These are phyloP conservation scores for Rhodosporidiobolus sp. DNA, from an alignment of 768 basidiomycete genomes.

Conservation along the genomic window DNA sequence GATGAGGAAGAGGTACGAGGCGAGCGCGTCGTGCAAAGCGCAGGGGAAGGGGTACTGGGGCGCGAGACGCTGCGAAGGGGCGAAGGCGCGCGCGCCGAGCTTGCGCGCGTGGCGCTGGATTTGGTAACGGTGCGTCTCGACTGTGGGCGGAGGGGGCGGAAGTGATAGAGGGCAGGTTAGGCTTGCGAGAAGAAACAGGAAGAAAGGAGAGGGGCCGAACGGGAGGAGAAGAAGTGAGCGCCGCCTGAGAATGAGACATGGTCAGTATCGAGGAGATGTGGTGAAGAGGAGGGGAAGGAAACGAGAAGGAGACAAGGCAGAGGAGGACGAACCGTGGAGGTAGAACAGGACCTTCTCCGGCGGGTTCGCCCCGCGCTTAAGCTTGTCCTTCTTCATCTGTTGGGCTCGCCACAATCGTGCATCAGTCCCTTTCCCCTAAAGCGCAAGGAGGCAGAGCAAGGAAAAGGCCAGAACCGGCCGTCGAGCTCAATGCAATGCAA, in stretches of 20 bases:
- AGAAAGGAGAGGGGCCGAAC: background rate
- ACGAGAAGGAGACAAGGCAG: background rate
- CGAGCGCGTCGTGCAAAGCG: slow-evolving; percentile 72
- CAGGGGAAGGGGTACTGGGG: slow-evolving; percentile 94
- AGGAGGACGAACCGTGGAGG: slow-evolving; percentile 46
- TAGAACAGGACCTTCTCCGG: slow-evolving; percentile 48
- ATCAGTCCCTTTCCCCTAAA: background rate
- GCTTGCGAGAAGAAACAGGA: background rate
- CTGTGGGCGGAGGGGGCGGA: background rate
- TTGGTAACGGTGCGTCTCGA: slow-evolving; percentile 51
- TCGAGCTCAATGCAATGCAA: background rate
- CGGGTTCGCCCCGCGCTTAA: slow-evolving; percentile 34
- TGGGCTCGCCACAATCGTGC: fast-evolving
- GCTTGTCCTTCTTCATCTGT: slow-evolving; percentile 50
- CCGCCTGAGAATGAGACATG: slow-evolving; percentile 43
- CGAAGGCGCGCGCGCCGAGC: slow-evolving; percentile 49
- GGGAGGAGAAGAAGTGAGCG: slow-evolving; percentile 50
- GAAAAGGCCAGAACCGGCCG: too few relatives aligned
- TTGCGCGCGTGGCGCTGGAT: slow-evolving; percentile 50
- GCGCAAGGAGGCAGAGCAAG: background rate
- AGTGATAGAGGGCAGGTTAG: background rate
- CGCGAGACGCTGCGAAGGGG: slow-evolving; percentile 56
- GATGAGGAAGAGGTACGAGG: slow-evolving; percentile 86
- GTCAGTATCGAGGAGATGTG: background rate
- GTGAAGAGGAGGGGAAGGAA: background rate